Conservation (phyloP, 2,329 filamentous ascomycete species). For the Curvularia hawaiiensis region DNA sequence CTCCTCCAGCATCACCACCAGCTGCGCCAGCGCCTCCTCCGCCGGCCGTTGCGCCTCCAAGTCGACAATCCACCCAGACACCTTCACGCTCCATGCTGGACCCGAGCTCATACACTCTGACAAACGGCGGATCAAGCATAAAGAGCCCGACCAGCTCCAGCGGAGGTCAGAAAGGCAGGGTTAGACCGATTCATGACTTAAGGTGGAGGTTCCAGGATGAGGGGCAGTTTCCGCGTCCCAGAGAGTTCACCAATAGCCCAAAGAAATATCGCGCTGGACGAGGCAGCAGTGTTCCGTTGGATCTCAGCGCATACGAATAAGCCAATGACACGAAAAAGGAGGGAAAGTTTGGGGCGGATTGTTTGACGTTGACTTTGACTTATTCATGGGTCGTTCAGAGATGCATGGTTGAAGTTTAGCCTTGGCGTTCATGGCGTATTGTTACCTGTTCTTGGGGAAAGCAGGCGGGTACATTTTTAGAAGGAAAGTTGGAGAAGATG, state of each 20-base stretch:
- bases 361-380: conserved; percentile 16
- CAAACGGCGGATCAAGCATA: conserved; percentile 45
- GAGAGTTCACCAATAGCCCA: conserved; percentile 74
- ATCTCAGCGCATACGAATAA: conserved; percentile 67
- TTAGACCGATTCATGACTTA: conserved; percentile 71
- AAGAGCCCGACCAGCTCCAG: conserved; percentile 32
- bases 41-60: conserved; percentile 33
- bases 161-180: conserved; percentile 30
- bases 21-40: conserved; percentile 51
- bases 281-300: conserved; percentile 91
- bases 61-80: conserved; percentile 47
- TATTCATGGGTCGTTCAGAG: conserved; percentile 8
- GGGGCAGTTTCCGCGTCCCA: conserved; percentile 79
- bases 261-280: conserved; percentile 88
- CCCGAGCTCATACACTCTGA: conserved; percentile 72
- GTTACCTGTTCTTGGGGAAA: neutral
- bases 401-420: conserved; percentile 24
- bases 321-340: neutral
- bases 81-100: conserved; percentile 69
- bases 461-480: neutral
- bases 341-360: neutral
- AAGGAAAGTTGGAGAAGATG: neutral
- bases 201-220: conserved; percentile 90
- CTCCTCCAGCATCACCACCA: conserved; percentile 55
- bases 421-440: conserved; percentile 23